These are phyloP conservation scores for Globisporangium nunn DNA, from an alignment of 352 stramenopile species.

Conservation along the genomic window DNA sequence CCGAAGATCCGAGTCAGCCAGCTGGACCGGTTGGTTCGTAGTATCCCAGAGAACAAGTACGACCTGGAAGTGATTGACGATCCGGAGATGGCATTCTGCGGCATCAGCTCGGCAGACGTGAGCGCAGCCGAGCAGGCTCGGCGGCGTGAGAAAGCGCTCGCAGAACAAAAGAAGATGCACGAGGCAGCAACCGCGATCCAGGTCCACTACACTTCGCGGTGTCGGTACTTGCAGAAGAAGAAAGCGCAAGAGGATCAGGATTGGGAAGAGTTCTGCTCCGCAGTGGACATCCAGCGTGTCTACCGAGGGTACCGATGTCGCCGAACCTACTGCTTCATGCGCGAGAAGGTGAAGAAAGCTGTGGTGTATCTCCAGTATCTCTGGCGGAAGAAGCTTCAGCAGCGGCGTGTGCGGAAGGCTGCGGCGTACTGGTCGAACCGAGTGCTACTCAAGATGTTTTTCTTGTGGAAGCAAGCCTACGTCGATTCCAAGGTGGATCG, in stretches of 20 bases:
- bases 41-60: constrained; percentile 24
- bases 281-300: constrained; percentile 54
- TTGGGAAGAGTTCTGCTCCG: constrained; percentile 43
- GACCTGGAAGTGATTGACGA: constrained; percentile 48
- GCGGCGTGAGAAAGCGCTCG: constrained; percentile 23
- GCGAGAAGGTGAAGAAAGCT: constrained; percentile 22
- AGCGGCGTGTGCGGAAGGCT: constrained; percentile 41
- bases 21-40: constrained; percentile 18
- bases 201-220: constrained; percentile 26
- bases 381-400: constrained; percentile 40
- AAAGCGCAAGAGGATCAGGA: constrained; percentile 17
- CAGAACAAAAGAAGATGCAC: constrained; percentile 12
- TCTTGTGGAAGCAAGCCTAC: constrained; percentile 32
- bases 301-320: constrained; percentile 35
- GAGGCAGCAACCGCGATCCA: constrained; percentile 38
- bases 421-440: constrained; percentile 58
- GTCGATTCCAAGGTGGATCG: constrained; percentile 13
- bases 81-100: constrained; percentile 24
- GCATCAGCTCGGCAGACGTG: constrained; percentile 32
- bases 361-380: constrained; percentile 52
- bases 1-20: constrained; percentile 20
- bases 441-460: constrained; percentile 42
- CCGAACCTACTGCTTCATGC: constrained; percentile 31
- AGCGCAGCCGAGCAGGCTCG: constrained; percentile 26
- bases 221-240: constrained; percentile 19